Evolutionary conservation across 2,329 filamentous ascomycete genomes (phyloP), one percentile per base, ranked within the genome.

Genomic region (Aspergillus phoenicis): DNA sequence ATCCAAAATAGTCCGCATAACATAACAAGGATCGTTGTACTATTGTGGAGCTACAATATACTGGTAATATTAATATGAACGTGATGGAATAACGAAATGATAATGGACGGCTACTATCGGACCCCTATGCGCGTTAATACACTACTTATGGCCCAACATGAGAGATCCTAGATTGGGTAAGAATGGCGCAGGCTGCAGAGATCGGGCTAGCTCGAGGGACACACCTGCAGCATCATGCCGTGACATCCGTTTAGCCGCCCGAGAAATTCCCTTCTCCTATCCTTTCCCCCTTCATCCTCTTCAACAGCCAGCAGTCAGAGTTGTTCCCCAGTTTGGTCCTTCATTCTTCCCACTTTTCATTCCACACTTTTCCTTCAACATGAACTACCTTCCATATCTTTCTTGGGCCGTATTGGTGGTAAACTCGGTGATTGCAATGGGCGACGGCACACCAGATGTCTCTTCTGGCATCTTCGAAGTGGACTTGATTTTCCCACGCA

Each of bases 401-500:
- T 8, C 33, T 28, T 53, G 22, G 36, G 5, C 13, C 3, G 36
- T 20, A 15, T 11, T 41, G 51, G 2, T 53, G 20, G 7, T 36
- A 3, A 30, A 20, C 36, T 41, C 15, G 3, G 26, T 52, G 5
- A 22, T 30, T 8, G 51, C 52, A 28, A 54, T 26, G 22, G 36
- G 33, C 51, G 1, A 22, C 7, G 36, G 6, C 22, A 26, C 33
- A 13, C 2, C 11, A 26, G 15, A 5, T 4, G 1, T 1, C 8
- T 5, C 3, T 54, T 1, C 22, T 1, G 4, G 22, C 3, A 54
- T 54, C 15, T 54, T 54, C n/a, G 52, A 54, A 47, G 47, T 62
- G 8, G 51, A 56, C 45, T 41, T 64, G 36, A 43, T 64, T 30
- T 64, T 45, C n/a, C 63, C 61, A 10, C 58, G 61, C 53, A 57